Conservation (phyloP, 352 stramenopile genomes). For the Pythium brachiatum region DNA sequence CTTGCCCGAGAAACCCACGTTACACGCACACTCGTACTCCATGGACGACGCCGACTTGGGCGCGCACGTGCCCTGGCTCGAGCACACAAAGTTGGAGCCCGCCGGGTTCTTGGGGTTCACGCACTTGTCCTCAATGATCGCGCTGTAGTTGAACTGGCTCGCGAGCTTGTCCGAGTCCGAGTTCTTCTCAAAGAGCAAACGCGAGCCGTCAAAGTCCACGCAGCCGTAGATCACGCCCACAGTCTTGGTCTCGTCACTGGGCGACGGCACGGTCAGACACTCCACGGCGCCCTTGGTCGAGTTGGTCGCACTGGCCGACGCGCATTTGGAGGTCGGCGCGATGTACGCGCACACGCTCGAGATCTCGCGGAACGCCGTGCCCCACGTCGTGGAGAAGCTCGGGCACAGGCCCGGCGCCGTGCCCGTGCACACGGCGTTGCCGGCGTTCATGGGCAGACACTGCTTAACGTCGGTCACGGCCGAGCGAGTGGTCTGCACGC, state of each 20-base stretch:
- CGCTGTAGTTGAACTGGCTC: constrained; percentile 57
- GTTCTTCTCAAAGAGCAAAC: constrained; percentile 51
- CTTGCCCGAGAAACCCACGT: constrained; percentile 73
- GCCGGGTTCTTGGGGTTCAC: constrained; percentile 47
- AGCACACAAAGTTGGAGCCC: constrained; percentile 66
- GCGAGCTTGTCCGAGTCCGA: constrained; percentile 53
- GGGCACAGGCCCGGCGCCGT: not conserved
- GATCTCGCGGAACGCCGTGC: constrained; percentile 44
- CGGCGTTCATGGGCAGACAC: not conserved
- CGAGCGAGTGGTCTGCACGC: not conserved
- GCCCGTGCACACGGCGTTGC: not conserved
- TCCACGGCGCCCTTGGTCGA: constrained; percentile 33
- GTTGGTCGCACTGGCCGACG: constrained; percentile 21
- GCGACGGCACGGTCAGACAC: constrained; percentile 28
- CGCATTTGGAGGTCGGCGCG: constrained; percentile 48
- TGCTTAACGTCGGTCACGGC: not conserved
- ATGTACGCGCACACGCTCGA: constrained; percentile 58
- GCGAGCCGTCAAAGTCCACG: constrained; percentile 65
- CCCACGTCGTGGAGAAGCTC: not conserved
- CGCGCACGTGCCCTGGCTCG: constrained; percentile 63
- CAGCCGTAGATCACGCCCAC: constrained; percentile 77
- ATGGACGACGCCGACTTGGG: constrained; percentile 40
- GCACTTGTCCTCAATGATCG: constrained; percentile 50
- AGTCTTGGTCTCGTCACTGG: constrained; percentile 18
- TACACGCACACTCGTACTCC: constrained; percentile 65